A percentile compares a stretch with the other conserved stretches of the same genome.
phyloP scores from a whole-genome alignment of 805 yeast genomes.

The Candida argentea region DNA sequence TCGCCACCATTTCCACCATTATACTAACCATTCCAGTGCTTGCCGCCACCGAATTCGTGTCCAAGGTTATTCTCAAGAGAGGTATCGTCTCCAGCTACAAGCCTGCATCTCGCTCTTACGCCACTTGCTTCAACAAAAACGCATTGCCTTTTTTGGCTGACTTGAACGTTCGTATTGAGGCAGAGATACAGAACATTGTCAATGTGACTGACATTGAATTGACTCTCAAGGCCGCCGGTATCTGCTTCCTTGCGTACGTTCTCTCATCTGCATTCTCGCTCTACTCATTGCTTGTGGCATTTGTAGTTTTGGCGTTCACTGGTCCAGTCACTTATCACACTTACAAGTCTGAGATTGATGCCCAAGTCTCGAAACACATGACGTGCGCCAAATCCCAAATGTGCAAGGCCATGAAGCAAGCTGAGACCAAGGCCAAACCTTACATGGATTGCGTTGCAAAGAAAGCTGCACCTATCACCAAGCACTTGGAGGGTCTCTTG shows the following conservation, averaged over 20 bases:
- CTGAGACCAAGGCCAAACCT: slow-evolving; percentile 42
- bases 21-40: slow-evolving; percentile 22
- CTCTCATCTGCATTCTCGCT: slow-evolving; percentile 69
- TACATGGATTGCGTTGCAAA: slow-evolving; percentile 45
- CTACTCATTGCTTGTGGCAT: slow-evolving; percentile 50
- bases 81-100: slow-evolving; percentile 74
- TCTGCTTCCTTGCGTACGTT: slow-evolving; percentile 54
- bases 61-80: slow-evolving; percentile 62
- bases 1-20: background rate
- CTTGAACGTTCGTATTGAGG: slow-evolving; percentile 42
- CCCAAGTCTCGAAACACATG: slow-evolving; percentile 37
- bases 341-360: slow-evolving; percentile 72
- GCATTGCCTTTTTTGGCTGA: slow-evolving; percentile 34
- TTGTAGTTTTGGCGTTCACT: slow-evolving; percentile 57
- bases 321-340: slow-evolving; percentile 64
- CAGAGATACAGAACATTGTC: slow-evolving; percentile 42
- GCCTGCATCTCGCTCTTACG: slow-evolving; percentile 38
- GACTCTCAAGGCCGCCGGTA: slow-evolving; percentile 64
- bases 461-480: slow-evolving; percentile 59
- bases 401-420: slow-evolving; percentile 26
- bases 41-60: slow-evolving; percentile 69
- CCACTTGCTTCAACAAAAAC: slow-evolving; percentile 25
- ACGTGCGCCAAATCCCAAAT: slow-evolving; percentile 42
- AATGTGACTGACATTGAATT: slow-evolving; percentile 63
- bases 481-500: slow-evolving; percentile 44